phyloP scores from a whole-genome alignment of 331 rosid genomes.

The Ulmus americana region DNA sequence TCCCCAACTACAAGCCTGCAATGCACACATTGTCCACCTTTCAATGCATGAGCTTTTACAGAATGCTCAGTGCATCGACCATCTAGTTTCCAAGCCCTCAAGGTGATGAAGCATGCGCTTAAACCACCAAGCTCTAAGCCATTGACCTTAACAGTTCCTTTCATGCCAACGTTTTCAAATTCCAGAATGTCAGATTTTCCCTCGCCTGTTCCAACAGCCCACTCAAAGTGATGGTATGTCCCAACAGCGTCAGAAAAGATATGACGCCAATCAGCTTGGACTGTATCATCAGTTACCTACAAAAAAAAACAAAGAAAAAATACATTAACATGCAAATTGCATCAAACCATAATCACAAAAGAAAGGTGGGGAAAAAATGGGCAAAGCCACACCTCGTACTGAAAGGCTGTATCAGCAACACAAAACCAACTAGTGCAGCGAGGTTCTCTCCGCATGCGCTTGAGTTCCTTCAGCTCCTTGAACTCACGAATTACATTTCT shows the following conservation, averaged over 20 bases:
- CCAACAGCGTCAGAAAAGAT: conserved; percentile 75
- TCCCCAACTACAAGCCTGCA: conserved; percentile 88
- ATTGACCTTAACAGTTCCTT: conserved; percentile 64
- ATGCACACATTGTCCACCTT: conserved; percentile 94
- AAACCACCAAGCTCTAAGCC: conserved; percentile 79
- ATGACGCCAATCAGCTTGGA: conserved; percentile 90
- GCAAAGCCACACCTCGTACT: conserved; percentile 74
- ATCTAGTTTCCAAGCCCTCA: conserved; percentile 92
- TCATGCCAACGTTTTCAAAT: conserved; percentile 88
- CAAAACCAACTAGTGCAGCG: conserved; percentile 96
- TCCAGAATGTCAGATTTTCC: conserved; percentile 91
- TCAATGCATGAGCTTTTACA: conserved; percentile 92
- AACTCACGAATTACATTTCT: conserved; percentile 94
- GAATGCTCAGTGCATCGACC: conserved; percentile 88
- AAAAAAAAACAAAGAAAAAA: conserved; percentile 25
- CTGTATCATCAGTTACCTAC: conserved; percentile 74
- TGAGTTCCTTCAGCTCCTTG: conserved; percentile 94
- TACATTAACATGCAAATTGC: conserved; percentile 1
- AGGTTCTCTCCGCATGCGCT: conserved; percentile 89
- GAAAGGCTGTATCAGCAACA: conserved; percentile 90
- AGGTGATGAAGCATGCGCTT: conserved; percentile 75
- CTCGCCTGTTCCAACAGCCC: conserved; percentile 97
- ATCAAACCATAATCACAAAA: conserved; percentile 17
- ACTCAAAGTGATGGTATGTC: conserved; percentile 84
- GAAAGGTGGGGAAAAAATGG: conserved; percentile 16